These are phyloP conservation scores for Colletotrichum spaethianum DNA, from an alignment of 2,329 filamentous ascomycete genomes.

Conservation along the genomic window DNA sequence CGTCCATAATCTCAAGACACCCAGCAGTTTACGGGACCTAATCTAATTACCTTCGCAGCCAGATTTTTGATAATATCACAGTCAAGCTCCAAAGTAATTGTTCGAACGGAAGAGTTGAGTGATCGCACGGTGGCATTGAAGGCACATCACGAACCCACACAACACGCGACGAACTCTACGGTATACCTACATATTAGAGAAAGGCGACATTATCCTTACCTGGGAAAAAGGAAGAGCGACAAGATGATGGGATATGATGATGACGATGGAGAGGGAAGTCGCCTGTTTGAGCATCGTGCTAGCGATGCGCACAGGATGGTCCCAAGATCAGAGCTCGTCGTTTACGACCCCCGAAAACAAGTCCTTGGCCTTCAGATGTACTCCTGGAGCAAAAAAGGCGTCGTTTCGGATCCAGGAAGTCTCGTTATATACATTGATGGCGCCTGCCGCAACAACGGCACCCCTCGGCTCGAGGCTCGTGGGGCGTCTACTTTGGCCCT, in stretches of 20 bases:
- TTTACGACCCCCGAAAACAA: conserved; percentile 20
- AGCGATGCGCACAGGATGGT: conserved; percentile 15
- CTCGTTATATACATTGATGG: conserved; percentile 46
- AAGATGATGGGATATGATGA: conserved; percentile 13
- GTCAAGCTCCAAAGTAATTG: neutral
- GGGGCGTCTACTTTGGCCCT: conserved; percentile 47
- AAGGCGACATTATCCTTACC: neutral
- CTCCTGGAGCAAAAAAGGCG: neutral
- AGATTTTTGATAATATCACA: neutral
- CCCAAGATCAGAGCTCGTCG: conserved; percentile 9
- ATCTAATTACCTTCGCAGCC: neutral
- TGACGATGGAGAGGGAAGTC: conserved; percentile 12
- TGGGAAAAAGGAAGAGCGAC: neutral
- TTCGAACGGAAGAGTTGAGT: neutral
- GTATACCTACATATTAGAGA: too few species aligned
- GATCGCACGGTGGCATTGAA: neutral
- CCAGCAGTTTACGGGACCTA: neutral
- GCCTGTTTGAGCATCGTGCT: conserved; percentile 3
- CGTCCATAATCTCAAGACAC: neutral
- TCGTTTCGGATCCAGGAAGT: conserved; percentile 8
- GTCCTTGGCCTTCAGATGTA: conserved; percentile 21
- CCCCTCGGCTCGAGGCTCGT: conserved; percentile 42
- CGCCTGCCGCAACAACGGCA: conserved; percentile 45
- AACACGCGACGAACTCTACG: neutral
- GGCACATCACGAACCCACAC: neutral